phyloP scores from a whole-genome alignment of 345 rosid genomes.

The Anacardium occidentale region DNA sequence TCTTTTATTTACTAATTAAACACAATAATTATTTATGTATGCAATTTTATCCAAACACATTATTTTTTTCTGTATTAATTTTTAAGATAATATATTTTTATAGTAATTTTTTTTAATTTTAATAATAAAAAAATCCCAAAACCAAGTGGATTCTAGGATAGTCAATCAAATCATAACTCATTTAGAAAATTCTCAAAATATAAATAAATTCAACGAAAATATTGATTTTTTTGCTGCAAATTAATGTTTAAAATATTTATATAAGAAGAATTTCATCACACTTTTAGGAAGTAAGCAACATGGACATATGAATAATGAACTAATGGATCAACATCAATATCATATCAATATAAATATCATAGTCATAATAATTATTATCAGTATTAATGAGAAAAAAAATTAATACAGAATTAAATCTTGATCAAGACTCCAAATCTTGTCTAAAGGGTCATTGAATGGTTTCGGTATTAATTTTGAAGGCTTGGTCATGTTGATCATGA shows the following conservation, averaged over 20 bases:
- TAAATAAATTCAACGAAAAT: not conserved
- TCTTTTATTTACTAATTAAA: too few relatives aligned
- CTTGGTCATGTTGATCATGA: not conserved
- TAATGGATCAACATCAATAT: not conserved
- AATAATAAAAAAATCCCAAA: too few relatives aligned
- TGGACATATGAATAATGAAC: slow-evolving; percentile 7
- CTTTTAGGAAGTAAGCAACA: slow-evolving; percentile 20
- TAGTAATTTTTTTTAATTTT: too few relatives aligned
- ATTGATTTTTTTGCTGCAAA: not conserved
- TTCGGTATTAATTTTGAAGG: not conserved
- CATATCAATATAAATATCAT: not conserved
- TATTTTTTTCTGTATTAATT: too few relatives aligned
- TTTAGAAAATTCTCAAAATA: too few relatives aligned
- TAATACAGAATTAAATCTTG: not conserved
- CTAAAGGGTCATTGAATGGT: not conserved
- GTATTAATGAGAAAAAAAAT: not conserved
- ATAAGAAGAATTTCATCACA: not conserved
- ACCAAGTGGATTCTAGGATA: too few relatives aligned
- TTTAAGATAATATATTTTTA: too few relatives aligned
- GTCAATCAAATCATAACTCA: too few relatives aligned
- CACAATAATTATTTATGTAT: too few relatives aligned
- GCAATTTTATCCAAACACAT: too few relatives aligned
- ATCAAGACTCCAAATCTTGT: slow-evolving; percentile 1
- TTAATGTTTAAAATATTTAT: not conserved
- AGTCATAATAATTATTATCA: not conserved